phyloP scores from a whole-genome alignment of 2,329 filamentous ascomycete species.

The Ophiostoma australiae region DNA sequence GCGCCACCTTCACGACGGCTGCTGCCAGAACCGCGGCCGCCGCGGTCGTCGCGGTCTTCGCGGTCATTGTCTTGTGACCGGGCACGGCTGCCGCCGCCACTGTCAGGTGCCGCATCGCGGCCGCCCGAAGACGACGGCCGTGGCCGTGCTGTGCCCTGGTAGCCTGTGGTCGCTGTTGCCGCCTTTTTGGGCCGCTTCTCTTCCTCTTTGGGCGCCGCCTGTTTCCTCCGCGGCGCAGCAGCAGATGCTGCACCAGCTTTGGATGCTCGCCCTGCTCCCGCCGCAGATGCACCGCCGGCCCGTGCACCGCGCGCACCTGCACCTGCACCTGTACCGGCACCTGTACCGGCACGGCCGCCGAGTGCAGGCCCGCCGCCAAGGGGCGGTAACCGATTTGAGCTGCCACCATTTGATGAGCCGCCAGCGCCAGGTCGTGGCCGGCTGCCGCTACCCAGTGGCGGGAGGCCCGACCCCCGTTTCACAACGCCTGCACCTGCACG shows the following conservation, averaged over 20 bases:
- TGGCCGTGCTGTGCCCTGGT: conserved; percentile 61
- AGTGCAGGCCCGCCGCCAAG: neutral
- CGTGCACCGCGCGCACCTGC: neutral
- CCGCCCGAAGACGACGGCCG: conserved; percentile 38
- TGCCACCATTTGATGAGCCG: neutral
- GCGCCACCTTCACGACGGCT: neutral
- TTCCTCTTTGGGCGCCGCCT: conserved; percentile 33
- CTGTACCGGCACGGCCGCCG: neutral
- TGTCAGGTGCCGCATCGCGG: conserved; percentile 33
- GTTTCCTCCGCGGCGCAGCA: conserved; percentile 1
- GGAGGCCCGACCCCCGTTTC: conserved; percentile 16
- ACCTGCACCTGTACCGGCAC: neutral
- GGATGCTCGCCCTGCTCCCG: neutral
- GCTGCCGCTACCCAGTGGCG: conserved; percentile 17
- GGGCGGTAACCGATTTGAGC: conserved; percentile 1
- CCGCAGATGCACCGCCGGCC: neutral
- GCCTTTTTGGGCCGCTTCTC: conserved; percentile 60
- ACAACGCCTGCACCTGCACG: conserved; percentile 6
- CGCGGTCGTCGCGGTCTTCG: neutral
- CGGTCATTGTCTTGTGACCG: neutral
- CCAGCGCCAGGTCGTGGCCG: neutral
- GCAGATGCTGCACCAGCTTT: neutral
- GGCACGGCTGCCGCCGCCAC: conserved; percentile 10
- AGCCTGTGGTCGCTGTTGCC: conserved; percentile 58
- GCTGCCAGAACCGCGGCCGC: neutral